A percentile compares a stretch with the other conserved stretches of the same genome.
phyloP scores from a whole-genome alignment of 495 filamentous ascomycete species.

The Eremomyces bilateralis region DNA sequence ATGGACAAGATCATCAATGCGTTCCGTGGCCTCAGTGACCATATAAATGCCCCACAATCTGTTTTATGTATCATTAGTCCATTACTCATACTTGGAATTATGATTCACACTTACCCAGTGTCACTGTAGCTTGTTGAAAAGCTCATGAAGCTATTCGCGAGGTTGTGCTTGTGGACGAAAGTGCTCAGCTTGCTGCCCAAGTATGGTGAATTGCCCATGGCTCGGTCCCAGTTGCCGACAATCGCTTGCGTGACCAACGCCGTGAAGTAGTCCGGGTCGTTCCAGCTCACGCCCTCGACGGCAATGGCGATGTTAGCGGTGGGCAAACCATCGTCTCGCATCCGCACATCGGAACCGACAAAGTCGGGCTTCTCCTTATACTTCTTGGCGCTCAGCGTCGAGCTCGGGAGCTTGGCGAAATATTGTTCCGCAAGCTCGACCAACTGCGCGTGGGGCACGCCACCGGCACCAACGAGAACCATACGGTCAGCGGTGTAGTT shows the following conservation, averaged over 20 bases:
- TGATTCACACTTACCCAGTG: constrained; percentile 50
- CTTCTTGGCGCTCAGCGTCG: constrained; percentile 36
- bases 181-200: constrained; percentile 93
- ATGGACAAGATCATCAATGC: constrained; percentile 87
- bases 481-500: constrained; percentile 99
- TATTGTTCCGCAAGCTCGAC: constrained; percentile 93
- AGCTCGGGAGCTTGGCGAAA: constrained; percentile 59
- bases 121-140: constrained; percentile 99
- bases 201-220: constrained; percentile 90
- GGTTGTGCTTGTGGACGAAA: constrained; percentile 74
- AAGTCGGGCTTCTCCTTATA: constrained; percentile 83
- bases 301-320: constrained; percentile 96
- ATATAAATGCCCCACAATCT: constrained; percentile 99
- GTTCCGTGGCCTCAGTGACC: constrained; percentile 68
- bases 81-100: not conserved
- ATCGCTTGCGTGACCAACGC: constrained; percentile 94
- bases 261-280: constrained; percentile 96
- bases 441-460: constrained; percentile 78
- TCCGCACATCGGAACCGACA: constrained; percentile 80
- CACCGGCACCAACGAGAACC: constrained; percentile 91
- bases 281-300: constrained; percentile 99
- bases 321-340: constrained; percentile 88
- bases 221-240: constrained; percentile 97
- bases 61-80: constrained; percentile 1
- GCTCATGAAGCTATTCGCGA: constrained; percentile 99